A percentile compares a stretch with the other conserved stretches of the same genome.
These are phyloP conservation scores for Aspergillus floridensis DNA, from an alignment of 2,329 filamentous ascomycete species.

Conservation along the genomic window DNA sequence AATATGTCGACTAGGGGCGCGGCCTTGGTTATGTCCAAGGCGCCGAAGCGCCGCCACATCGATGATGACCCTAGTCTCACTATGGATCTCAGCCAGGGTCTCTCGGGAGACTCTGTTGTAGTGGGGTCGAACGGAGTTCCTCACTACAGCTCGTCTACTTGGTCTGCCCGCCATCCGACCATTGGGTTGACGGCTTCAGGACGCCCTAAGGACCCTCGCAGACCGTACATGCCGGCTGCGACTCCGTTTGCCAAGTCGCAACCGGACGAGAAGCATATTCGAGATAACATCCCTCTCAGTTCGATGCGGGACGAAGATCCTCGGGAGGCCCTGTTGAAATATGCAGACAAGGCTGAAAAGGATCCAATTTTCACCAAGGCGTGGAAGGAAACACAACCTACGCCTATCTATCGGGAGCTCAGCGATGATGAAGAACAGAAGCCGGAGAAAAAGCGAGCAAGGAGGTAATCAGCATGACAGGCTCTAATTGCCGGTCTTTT, in stretches of 20 bases:
- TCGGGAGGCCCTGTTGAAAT: conserved; percentile 87
- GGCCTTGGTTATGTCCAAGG: conserved; percentile 84
- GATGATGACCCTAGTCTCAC: conserved; percentile 89
- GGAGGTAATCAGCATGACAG: conserved; percentile 21
- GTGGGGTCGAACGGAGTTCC: conserved; percentile 67
- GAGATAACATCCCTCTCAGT: conserved; percentile 82
- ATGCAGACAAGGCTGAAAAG: conserved; percentile 87
- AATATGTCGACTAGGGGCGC: conserved; percentile 77
- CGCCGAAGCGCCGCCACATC: conserved; percentile 90
- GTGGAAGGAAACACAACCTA: conserved; percentile 87
- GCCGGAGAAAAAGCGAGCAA: conserved; percentile 62
- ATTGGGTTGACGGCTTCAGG: conserved; percentile 77
- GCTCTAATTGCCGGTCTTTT: background rate
- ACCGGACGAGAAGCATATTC: conserved; percentile 85
- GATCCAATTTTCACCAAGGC: conserved; percentile 94
- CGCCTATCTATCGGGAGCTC: conserved; percentile 83
- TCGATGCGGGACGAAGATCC: conserved; percentile 96
- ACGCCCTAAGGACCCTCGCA: conserved; percentile 71
- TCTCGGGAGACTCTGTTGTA: conserved; percentile 80
- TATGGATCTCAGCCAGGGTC: conserved; percentile 74
- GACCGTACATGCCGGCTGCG: conserved; percentile 78
- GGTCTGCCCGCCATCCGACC: conserved; percentile 62
- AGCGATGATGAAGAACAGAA: conserved; percentile 79
- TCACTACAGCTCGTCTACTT: conserved; percentile 68
- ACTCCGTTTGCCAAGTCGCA: conserved; percentile 90